Conservation (phyloP, 192 early-diverging fungal genomes). For the Gryganskiella cystojenkinii region DNA sequence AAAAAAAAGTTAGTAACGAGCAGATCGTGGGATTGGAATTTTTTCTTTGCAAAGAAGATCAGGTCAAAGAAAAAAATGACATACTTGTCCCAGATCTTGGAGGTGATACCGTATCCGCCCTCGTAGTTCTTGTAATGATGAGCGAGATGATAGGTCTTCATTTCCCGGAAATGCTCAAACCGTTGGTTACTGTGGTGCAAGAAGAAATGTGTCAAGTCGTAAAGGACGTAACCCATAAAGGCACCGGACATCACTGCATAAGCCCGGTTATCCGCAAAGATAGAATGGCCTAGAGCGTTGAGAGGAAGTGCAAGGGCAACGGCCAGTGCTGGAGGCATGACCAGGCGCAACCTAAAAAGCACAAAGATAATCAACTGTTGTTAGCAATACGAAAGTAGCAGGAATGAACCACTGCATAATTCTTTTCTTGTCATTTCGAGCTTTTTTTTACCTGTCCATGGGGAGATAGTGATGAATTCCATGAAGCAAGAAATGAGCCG, state of each 20-base stretch:
- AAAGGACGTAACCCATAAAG: slow-evolving; percentile 86
- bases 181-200: slow-evolving; percentile 89
- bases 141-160: slow-evolving; percentile 95
- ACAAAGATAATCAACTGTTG: neutral
- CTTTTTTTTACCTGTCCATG: slow-evolving; percentile 82
- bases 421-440: no score
- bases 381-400: neutral
- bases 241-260: slow-evolving; percentile 81
- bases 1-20: no score
- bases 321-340: slow-evolving; percentile 93
- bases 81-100: slow-evolving; percentile 86
- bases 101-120: slow-evolving; percentile 90
- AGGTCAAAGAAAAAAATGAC: neutral
- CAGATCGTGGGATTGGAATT: neutral
- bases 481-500: slow-evolving; percentile 90
- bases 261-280: slow-evolving; percentile 73
- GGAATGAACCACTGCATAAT: neutral
- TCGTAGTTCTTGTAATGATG: slow-evolving; percentile 96
- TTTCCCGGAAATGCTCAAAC: slow-evolving; percentile 77
- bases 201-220: slow-evolving; percentile 95
- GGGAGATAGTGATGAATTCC: slow-evolving; percentile 97
- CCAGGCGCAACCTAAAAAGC: slow-evolving; percentile 84
- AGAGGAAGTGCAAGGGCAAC: slow-evolving; percentile 75
- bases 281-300: slow-evolving; percentile 56
- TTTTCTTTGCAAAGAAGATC: no score